phyloP scores from a whole-genome alignment of 2,329 filamentous ascomycete genomes.

The Torrubiella hemipterigena region DNA sequence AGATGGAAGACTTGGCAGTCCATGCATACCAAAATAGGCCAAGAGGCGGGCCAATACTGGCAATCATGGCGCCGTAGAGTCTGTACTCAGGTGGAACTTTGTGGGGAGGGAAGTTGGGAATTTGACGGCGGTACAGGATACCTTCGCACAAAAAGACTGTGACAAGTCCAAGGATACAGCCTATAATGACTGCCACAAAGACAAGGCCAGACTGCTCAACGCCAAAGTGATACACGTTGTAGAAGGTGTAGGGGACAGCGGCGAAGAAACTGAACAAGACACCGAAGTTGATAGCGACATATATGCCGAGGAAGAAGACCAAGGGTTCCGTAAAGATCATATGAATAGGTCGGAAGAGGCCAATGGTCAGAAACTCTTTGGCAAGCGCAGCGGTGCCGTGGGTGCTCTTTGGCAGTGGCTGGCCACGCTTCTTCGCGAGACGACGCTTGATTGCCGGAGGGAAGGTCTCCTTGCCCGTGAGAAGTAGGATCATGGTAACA shows the following conservation, averaged over 20 bases:
- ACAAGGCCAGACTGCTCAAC: constrained; percentile 7
- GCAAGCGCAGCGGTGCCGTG: constrained; percentile 1
- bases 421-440: constrained; percentile 3
- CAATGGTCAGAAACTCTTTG: neutral
- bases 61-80: constrained; percentile 9
- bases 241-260: constrained; percentile 8
- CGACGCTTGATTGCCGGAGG: constrained; percentile 7
- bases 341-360: constrained; percentile 7
- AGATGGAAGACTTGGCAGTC: neutral
- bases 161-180: constrained; percentile 5
- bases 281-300: constrained; percentile 41
- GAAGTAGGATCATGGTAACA: constrained; percentile 1
- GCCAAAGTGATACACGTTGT: constrained; percentile 8
- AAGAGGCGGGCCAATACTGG: constrained; percentile 8
- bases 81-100: constrained; percentile 9
- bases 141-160: constrained; percentile 7
- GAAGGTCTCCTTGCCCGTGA: constrained; percentile 5
- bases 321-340: constrained; percentile 30
- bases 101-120: constrained; percentile 5
- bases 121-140: constrained; percentile 2
- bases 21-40: constrained; percentile 12
- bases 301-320: constrained; percentile 59
- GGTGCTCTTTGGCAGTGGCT: neutral
- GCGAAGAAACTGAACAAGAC: constrained; percentile 44
- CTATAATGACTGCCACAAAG: constrained; percentile 9